Base-by-base conservation (phyloP, 345 rosid genomes). In the Pugionium cornutum region DNA sequence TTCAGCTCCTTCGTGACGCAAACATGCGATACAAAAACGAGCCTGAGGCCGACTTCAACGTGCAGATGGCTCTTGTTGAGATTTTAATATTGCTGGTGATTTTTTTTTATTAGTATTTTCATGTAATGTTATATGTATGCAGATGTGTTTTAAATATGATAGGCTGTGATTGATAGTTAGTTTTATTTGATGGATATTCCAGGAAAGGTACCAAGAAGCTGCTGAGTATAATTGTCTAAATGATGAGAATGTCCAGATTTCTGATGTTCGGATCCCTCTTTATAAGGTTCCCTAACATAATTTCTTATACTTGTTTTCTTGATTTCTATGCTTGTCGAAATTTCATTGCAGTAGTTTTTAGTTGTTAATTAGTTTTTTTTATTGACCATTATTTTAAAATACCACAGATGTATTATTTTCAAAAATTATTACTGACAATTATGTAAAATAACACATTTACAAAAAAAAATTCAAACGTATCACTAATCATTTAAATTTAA, bases 21-120 rank as follows among this genome's bases (percentile, higher is more conserved):
- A 73, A 60, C 58, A 28, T 56, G 31, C 53, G 43, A 7, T 75
- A 62, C 75, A 42, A 61, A 68, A 31, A 71, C 11, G 82, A 80
- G 66, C 70, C 83, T 9, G 86, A 83, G 66, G 72, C 83, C 39
- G 83, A 78, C 34, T 83, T 78, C 54, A 40, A 79, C 50, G 73
- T 81, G 34, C 86, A 77, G 58, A 83, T 87, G 88, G 77, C 79
- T 28, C 75, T 87, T 46, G 84, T 81, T 2, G 86, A 88, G 45
- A 72, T 88, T 50, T 77, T 88, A 47, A 85, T 88, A 35, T 69
- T 76, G 53, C 82, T 76, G 87, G 91, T 83, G 50, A 9, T 11
- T 51, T 1, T 32, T 9, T 4, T 4, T 34, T 7, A 1, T 51
- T 31, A 25, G 45, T 35, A 1, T 63, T 39, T 33, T 40, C n/a